Base-by-base conservation (phyloP, 441 rosid species). In the Erodium moschatum region DNA sequence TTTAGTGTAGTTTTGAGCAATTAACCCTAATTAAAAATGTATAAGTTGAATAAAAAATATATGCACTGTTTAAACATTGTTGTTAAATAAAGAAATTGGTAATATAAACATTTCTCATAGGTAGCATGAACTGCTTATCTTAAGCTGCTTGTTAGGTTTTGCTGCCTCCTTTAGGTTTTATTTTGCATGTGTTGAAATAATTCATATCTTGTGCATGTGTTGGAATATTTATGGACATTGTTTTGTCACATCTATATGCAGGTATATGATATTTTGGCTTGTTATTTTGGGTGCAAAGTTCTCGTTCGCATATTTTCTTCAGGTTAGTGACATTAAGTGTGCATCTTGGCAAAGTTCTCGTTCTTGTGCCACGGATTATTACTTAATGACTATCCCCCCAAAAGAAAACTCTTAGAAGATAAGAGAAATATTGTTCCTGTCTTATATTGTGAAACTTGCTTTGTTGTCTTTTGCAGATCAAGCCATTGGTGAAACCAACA, bases 201-300 rank as follows among this genome's bases (percentile, higher is more conserved):
- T 33, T 33, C 1, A 33, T 5, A 33, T 64, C 48, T 19, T 4
- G 33, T 31, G 42, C 7, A 64, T 64, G 20, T 33, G 44, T 29
- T 15, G 67, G n/a, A 64, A 33, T 64, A 33, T 19, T 18, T 56
- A 19, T 2, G 2, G 62, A 33, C 27, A 18, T 19, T 67, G 40
- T 65, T 74, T 16, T 21, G 29, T 62, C 10, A 11, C 16, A 64
- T 70, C 9, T 61, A 35, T 33, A 35, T 33, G 79, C 92, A 95
- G 99, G 87, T 95, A 92, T 79, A 82, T 90, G 88, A 69, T 95
- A 10, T 95, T 92, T 81, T 95, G 99, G 99, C 85, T 92, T 60
- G 85, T 85, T 77, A 76, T 89, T 73, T 83, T 95, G 81, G 58
- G 89, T 71, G 95, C 83, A 48, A 95, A 95, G 78, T 95, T 95